These are phyloP conservation scores for Citrullus mucosospermus DNA, from an alignment of 306 rosid genomes.

Conservation along the genomic window DNA sequence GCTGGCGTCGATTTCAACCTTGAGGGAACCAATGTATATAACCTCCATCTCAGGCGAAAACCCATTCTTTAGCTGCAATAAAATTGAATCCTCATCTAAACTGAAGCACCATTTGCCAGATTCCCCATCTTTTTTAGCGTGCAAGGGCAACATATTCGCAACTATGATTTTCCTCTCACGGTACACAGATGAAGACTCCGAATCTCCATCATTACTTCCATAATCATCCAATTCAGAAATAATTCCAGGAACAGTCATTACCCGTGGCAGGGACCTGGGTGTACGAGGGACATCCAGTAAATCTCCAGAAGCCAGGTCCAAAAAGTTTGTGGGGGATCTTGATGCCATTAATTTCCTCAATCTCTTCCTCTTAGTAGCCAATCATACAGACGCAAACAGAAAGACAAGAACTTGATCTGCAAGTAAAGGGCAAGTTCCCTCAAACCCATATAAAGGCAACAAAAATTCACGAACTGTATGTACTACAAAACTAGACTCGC, in stretches of 20 bases:
- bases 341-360: conserved; percentile 7
- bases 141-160: conserved; percentile 14
- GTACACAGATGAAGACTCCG: conserved; percentile 10
- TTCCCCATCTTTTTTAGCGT: conserved; percentile 11
- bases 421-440: background rate
- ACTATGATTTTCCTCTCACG: conserved; percentile 12
- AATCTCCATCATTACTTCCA: conserved; percentile 12
- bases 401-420: background rate
- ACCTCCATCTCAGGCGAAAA: conserved; percentile 11
- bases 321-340: conserved; percentile 9
- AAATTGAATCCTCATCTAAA: conserved; percentile 14
- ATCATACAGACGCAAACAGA: background rate
- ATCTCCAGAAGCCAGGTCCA: conserved; percentile 13
- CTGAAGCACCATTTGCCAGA: conserved; percentile 15
- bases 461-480: background rate
- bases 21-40: conserved; percentile 15
- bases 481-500: too few species aligned
- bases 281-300: conserved; percentile 14
- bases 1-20: conserved; percentile 9
- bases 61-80: conserved; percentile 12
- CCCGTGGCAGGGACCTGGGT: conserved; percentile 11
- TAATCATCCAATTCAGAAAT: conserved; percentile 13
- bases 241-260: conserved; percentile 18
- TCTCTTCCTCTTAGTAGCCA: background rate
- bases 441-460: background rate